Conservation (phyloP, 2,329 filamentous ascomycete genomes). For the Tolypocladium tropicale region DNA sequence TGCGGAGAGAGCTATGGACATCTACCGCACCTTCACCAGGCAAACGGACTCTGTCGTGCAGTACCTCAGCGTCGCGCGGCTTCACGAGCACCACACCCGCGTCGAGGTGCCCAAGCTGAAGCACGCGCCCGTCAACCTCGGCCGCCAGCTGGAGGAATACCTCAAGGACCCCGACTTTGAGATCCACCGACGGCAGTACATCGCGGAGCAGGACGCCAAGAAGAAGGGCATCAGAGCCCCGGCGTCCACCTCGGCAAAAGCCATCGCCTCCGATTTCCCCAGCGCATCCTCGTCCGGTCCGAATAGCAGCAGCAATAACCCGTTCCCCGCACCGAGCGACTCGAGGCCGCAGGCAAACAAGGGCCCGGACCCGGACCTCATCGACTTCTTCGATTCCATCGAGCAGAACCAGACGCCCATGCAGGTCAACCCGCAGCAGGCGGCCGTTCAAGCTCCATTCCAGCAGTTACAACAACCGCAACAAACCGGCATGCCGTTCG, state of each 20-base stretch:
- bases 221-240: constrained; percentile 32
- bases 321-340: constrained; percentile 29
- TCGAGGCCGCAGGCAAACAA: constrained; percentile 43
- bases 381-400: constrained; percentile 91
- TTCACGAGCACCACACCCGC: constrained; percentile 85
- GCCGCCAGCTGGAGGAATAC: constrained; percentile 86
- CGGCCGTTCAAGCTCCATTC: constrained; percentile 24
- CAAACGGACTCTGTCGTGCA: constrained; percentile 90
- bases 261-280: constrained; percentile 23
- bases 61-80: constrained; percentile 76
- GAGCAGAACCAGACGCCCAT: constrained; percentile 76
- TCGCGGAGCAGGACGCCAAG: constrained; percentile 73
- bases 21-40: constrained; percentile 85
- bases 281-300: constrained; percentile 26
- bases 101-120: constrained; percentile 95
- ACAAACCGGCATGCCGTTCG: constrained; percentile 22
- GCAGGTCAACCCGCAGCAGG: constrained; percentile 31
- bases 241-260: constrained; percentile 20
- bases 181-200: constrained; percentile 80
- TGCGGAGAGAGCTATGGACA: constrained; percentile 80
- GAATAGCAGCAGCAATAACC: constrained; percentile 22
- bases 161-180: constrained; percentile 93
- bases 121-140: constrained; percentile 87
- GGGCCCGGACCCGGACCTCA: constrained; percentile 66
- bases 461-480: constrained; percentile 20